These are phyloP conservation scores for Neophaeococcomyces aloes DNA, from an alignment of 2,329 filamentous ascomycete species.

Conservation along the genomic window DNA sequence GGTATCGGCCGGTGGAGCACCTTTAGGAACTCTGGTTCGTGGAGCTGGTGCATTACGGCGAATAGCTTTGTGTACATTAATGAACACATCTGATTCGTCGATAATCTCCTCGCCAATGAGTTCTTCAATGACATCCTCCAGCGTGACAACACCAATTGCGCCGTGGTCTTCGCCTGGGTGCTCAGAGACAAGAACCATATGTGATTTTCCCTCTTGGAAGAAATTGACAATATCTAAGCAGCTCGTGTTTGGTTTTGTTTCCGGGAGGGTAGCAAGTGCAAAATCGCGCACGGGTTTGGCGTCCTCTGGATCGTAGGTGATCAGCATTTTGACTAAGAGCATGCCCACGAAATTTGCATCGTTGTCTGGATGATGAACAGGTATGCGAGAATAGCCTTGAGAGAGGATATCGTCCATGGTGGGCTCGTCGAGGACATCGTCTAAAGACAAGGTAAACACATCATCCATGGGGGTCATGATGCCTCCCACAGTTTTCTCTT, in stretches of 20 bases:
- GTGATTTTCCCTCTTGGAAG: constrained; percentile 97
- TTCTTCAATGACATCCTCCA: constrained; percentile 98
- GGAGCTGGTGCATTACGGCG: constrained; percentile 77
- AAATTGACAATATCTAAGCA: constrained; percentile 98
- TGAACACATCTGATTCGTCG: constrained; percentile 95
- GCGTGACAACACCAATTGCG: constrained; percentile 81
- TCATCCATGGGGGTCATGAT: constrained; percentile 99
- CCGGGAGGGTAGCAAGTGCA: constrained; percentile 81
- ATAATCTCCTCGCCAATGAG: constrained; percentile 99
- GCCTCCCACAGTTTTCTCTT: constrained; percentile 85
- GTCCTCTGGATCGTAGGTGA: constrained; percentile 96
- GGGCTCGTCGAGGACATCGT: constrained; percentile 80
- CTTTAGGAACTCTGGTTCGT: constrained; percentile 56
- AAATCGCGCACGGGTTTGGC: constrained; percentile 79
- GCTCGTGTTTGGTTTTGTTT: constrained; percentile 89
- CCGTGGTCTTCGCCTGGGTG: constrained; percentile 82
- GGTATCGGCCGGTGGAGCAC: constrained; percentile 41
- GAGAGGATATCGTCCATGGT: constrained; percentile 92
- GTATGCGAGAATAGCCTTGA: constrained; percentile 90
- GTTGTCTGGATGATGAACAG: constrained; percentile 80
- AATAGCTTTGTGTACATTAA: constrained; percentile 97
- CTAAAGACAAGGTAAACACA: constrained; percentile 92
- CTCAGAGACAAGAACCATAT: constrained; percentile 95
- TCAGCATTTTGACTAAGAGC: constrained; percentile 96
- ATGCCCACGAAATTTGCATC: constrained; percentile 87